Base-by-base conservation (phyloP, 2,329 filamentous ascomycete genomes). In the Trichoderma semiorbis region DNA sequence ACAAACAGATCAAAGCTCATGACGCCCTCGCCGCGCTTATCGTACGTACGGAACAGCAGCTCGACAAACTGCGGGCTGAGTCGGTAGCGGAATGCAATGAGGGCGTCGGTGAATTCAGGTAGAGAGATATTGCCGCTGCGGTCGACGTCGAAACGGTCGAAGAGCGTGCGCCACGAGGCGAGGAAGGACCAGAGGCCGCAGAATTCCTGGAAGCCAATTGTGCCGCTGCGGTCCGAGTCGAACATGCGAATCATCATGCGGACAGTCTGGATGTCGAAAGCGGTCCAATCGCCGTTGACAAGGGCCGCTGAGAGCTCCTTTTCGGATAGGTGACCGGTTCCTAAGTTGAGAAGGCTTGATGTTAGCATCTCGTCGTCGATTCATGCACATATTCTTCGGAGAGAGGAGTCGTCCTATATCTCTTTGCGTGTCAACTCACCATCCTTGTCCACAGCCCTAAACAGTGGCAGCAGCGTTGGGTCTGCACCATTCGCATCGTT, bases 221-320 rank as follows among this genome's bases (percentile, higher is more conserved):
- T 93, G 66, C 95, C 94, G 74, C 89, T 92, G 76, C 93, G 92
- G 83, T 98, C 93, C 72, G 92, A 93, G 83, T 98, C 95, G 83
- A 99, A 99, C 96, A 99, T 98, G 79, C 95, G 92, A 76, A 99
- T 98, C 95, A 99, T 98, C 93, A 98, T 97, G 78, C 92, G 92
- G 75, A 98, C 95, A 1, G 96, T 99, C 77, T 97, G 93, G 5
- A 91, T 88, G 82, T 99, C 95, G 81, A 99, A 99, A 5, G 94
- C 89, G 1, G 93, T 93, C 89, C 93, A 98, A 85, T 99, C 96
- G 70, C 95, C 95, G 79, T 99, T 99, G 72, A 98, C 95, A 7
- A 99, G 90, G 24, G 96, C 96, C 1, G 93, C 91, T 11, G 93
- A 92, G 55, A 99, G 90, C 81, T 98, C 95, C 66, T 87, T 87